Base-by-base conservation (phyloP, 805 yeast genomes). In the Zygosaccharomyces rouxii region DNA sequence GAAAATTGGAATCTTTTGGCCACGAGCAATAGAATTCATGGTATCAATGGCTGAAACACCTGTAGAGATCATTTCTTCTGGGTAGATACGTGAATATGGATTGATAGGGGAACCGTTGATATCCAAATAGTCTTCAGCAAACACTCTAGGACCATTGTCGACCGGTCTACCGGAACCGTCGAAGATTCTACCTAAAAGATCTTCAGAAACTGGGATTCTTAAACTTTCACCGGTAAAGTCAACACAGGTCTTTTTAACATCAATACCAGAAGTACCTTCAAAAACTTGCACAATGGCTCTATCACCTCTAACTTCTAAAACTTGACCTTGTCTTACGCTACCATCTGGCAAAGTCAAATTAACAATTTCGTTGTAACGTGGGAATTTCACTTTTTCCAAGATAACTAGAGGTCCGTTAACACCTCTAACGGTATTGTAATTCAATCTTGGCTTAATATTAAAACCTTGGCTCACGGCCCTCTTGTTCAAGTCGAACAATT, bases 1-100 rank as follows among this genome's bases (percentile, higher is more conserved):
- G 76, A 94, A 94, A 70, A 94, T 95, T 47, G 99, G 99, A 69
- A 94, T 94, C 76, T 94, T 94, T 76, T 94, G 99, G 59, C 99
- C 99, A 80, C 99, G 88, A 52, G 99, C 99, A 78, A 94, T 94
- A 38, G 99, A 92, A 74, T 94, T 95, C 99, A 94, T 94, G 49
- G 97, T 90, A 71, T 94, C 99, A 67, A 94, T 94, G 44, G 99
- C 97, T 42, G 97, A 90, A 55, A 94, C 79, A 80, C 99, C 99
- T 16, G 99, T 95, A 46, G 97, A 89, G 62, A 94, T 94, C 99
- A 94, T 94, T 76, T 94, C 99, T 77, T 94, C 99, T 26, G 99
- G 99, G 70, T 95, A 95, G 60, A 94, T 94, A 75, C 99, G 90
- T 38, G 97, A 95, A 70, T 73, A 94, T 47, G 99, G 99, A 68